Evolutionary conservation across 495 filamentous ascomycete species (phyloP), one percentile per base, ranked within the genome.

Genomic region (Pyrenopolyporus hunteri): DNA sequence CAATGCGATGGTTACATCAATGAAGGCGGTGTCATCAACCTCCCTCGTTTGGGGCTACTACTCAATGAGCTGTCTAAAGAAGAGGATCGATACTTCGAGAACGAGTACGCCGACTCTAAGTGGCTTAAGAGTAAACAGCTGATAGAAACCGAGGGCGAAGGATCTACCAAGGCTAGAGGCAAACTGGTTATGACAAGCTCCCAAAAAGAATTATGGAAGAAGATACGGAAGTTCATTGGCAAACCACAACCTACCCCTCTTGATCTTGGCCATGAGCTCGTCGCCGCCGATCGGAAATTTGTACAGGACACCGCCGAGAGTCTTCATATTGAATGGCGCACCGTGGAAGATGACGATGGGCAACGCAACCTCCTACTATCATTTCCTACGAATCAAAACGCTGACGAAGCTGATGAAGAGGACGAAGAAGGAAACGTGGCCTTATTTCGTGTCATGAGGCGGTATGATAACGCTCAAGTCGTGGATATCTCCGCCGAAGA

Each of bases 1-100:
- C 89, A 87, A 71, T 89, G 89, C 70, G 88, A 90, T 46, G 95
- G 95, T 13, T 99, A 99, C 70, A 95, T 99, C 72, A 99, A 99
- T 72, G 92, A 98, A 69, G 82, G 87, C 29, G 95, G 95, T 51
- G 85, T 89, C 37, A 96, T 99, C 70, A 93, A 97, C 66, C 72
- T 97, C 63, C 74, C 88, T 46, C 84, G 94, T 35, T 74, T 99
- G 52, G 84, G 82, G 6, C 75, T 91, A 28, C 83, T 99, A 40
- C 74, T 99, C 44, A 85, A 95, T 17, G 90, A 92, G 55, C 79
- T 99, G 40, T 80, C 70, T 54, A 78, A 89, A 57, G 89, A 94
- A 25, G 95, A 99, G 66, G 88, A 90, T 71, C 85, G 89, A 14
- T 92, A 93, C 68, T 99, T 98, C 64, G 92, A 98, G 68, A 81